Conservation (phyloP, 495 filamentous ascomycete species). For the Hypoxylon perforatum region DNA sequence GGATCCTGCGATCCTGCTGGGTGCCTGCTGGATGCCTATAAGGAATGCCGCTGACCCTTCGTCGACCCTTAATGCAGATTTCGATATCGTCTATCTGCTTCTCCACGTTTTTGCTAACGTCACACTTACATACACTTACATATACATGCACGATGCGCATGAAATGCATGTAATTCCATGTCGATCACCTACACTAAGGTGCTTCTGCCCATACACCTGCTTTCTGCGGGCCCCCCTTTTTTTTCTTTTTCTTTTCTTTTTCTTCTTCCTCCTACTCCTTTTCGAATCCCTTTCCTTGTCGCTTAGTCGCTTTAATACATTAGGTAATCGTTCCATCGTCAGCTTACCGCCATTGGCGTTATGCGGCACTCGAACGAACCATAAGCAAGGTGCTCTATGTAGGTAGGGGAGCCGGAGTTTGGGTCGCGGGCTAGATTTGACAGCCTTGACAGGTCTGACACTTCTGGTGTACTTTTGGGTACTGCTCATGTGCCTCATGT, state of each 20-base stretch:
- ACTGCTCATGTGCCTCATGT: background rate
- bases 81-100: conserved; percentile 40
- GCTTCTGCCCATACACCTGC: background rate
- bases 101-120: conserved; percentile 42
- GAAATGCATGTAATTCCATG: conserved; percentile 40
- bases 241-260: conserved; percentile 5
- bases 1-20: conserved; percentile 7
- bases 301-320: conserved; percentile 16
- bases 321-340: conserved; percentile 20
- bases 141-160: conserved; percentile 39
- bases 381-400: background rate
- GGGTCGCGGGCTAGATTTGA: too few species aligned
- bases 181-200: conserved; percentile 35
- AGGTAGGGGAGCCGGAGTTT: background rate
- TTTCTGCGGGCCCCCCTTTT: conserved; percentile 5
- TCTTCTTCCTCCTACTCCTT: background rate
- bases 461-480: background rate
- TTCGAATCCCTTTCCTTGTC: background rate
- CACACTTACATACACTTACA: conserved; percentile 43
- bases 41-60: conserved; percentile 10
- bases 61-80: conserved; percentile 33
- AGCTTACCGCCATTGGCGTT: conserved; percentile 30
- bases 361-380: conserved; percentile 8
- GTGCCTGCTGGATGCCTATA: too few species aligned
- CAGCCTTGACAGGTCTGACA: background rate